These are phyloP conservation scores for Colletotrichum gloeosporioides DNA, from an alignment of 2,329 filamentous ascomycete species.

Conservation along the genomic window DNA sequence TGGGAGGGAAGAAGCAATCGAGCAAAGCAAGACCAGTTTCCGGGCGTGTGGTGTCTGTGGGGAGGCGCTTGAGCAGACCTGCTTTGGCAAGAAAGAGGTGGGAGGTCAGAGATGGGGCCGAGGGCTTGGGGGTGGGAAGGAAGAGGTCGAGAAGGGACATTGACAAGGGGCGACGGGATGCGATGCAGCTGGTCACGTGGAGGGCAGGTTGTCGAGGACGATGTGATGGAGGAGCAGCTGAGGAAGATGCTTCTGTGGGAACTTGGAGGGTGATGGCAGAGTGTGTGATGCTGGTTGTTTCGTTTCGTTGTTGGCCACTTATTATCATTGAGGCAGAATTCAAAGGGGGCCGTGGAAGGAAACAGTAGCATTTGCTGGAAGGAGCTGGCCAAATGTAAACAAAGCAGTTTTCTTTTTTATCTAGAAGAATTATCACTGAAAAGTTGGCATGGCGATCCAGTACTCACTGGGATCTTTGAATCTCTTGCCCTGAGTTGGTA, in stretches of 20 bases:
- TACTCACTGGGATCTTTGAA: neutral
- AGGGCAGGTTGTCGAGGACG: neutral
- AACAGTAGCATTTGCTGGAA: neutral
- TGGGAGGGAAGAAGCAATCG: rapidly evolving
- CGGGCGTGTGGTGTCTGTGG: neutral
- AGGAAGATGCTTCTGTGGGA: too few relatives aligned
- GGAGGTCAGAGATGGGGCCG: rapidly evolving
- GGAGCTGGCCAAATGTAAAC: neutral
- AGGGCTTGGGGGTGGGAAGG: rapidly evolving
- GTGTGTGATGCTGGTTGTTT: too few relatives aligned
- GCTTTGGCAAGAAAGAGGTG: neutral
- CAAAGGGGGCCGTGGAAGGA: neutral
- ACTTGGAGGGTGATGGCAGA: too few relatives aligned
- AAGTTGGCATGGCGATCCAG: neutral
- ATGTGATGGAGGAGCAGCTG: too few relatives aligned
- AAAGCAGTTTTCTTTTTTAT: neutral
- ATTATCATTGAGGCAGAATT: neutral
- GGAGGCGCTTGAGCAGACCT: neutral
- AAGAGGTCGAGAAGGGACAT: neutral
- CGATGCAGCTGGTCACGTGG: neutral
- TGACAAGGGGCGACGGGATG: neutral
- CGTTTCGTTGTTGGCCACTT: too few relatives aligned
- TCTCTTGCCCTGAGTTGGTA: rapidly evolving
- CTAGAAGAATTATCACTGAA: neutral
- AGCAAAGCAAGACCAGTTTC: neutral